These are phyloP conservation scores for Candida cerambycidarum DNA, from an alignment of 805 yeast species.

Conservation along the genomic window DNA sequence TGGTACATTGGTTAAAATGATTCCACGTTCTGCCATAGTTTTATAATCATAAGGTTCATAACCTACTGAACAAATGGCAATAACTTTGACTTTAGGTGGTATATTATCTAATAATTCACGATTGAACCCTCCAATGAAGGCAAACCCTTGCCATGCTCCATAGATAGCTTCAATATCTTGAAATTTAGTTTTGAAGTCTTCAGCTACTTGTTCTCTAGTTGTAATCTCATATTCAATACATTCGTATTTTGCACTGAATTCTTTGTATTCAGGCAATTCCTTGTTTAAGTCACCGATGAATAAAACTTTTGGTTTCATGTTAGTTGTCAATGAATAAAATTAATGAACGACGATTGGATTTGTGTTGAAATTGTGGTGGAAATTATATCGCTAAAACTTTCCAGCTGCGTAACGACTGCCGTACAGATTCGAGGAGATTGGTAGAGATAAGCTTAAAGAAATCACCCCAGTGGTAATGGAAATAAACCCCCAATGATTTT, in stretches of 20 bases:
- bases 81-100: conserved; percentile 47
- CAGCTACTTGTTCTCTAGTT: conserved; percentile 40
- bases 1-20: conserved; percentile 60
- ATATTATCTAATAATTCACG: conserved; percentile 41
- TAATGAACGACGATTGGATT: background rate
- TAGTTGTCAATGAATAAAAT: background rate
- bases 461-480: too few species aligned
- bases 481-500: too few species aligned
- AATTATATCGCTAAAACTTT: background rate
- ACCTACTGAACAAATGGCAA: conserved; percentile 60
- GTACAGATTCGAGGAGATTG: background rate
- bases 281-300: conserved; percentile 52
- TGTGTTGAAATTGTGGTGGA: background rate
- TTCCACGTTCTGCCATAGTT: conserved; percentile 40
- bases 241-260: conserved; percentile 39
- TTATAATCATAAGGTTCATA: conserved; percentile 49
- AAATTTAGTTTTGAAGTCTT: conserved; percentile 41
- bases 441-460: background rate
- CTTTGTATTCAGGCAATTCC: conserved; percentile 45
- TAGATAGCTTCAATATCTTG: conserved; percentile 52
- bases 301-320: conserved; percentile 38
- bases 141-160: conserved; percentile 60
- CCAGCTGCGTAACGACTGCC: conserved; percentile 1
- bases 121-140: conserved; percentile 50
- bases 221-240: conserved; percentile 41